Base-by-base conservation (phyloP, 805 yeast genomes). In the Maudiozyma pseudohumilis region DNA sequence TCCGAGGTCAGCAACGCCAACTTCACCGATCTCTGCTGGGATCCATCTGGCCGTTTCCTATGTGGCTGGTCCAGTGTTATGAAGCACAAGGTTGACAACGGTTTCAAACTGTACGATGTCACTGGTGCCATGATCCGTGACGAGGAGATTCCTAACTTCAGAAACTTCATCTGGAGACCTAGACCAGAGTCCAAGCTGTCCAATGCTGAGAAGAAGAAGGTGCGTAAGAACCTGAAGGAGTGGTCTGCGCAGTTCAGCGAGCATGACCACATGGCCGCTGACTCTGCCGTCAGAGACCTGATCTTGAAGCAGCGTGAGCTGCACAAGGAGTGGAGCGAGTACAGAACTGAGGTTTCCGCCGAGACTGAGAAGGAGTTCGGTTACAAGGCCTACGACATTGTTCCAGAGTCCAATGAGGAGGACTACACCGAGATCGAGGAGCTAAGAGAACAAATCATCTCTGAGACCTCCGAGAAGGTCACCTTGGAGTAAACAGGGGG, bases 141-240 rank as follows among this genome's bases (percentile, higher is more conserved):
- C 51, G 95, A 88, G 55, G 61, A 72, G 18, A 61, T 84, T 43
- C 92, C 84, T 52, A 82, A 79, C 39, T 86, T 92, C 74, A 83
- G 78, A 65, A 88, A 83, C 44, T 84, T 89, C 54, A 69, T 75
- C 44, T 92, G 99, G 99, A 83, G 99, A 70, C 97, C 97, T 54
- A 80, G 98, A 67, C 98, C 98, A 36, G 75, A 74, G 15, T 71
- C 87, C 2, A 63, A 79, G 47, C 74, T 92, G 56, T 68, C 78
- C 43, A 76, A 79, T 52, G 80, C 76, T 48, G 94, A 85, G 61
- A 76, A 76, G 69, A 85, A 86, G 80, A 81, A 80, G 72, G 86
- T 92, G 45, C 75, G 85, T 69, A 83, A 84, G 81, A 81, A 81
- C 67, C 66, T 89, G 68, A 76, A 80, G 59, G 89, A 84, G 64